Percentiles rank a stretch among this genome's conserved stretches.
phyloP scores from a whole-genome alignment of 2,329 filamentous ascomycete species.

The Pyrenophora graminea region DNA sequence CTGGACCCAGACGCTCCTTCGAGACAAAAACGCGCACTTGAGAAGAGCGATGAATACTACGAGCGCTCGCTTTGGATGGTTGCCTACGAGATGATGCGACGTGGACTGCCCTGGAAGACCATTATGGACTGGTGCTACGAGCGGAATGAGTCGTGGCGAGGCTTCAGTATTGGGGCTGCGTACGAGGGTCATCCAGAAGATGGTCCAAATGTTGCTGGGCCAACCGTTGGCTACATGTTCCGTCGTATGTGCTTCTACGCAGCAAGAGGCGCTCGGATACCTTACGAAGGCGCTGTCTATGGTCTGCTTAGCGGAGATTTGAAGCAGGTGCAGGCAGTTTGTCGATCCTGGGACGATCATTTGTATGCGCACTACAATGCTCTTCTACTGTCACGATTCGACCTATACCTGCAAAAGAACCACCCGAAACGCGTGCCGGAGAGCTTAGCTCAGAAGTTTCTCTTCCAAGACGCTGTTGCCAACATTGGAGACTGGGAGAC shows the following conservation, averaged over 20 bases:
- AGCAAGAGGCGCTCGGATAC: constrained; percentile 69
- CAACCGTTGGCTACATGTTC: constrained; percentile 62
- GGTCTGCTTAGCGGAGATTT: constrained; percentile 87
- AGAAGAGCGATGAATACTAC: constrained; percentile 83
- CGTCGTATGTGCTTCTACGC: constrained; percentile 77
- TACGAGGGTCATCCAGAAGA: constrained; percentile 54
- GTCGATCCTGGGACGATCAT: constrained; percentile 81
- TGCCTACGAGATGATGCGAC: constrained; percentile 90
- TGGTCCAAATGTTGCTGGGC: constrained; percentile 44
- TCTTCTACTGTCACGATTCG: constrained; percentile 79
- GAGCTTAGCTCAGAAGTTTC: constrained; percentile 62
- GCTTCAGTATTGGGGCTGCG: constrained; percentile 76
- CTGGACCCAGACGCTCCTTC: constrained; percentile 89
- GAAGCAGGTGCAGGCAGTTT: constrained; percentile 74
- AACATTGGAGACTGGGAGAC: constrained; percentile 62
- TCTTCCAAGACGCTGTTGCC: constrained; percentile 67
- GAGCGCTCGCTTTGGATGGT: constrained; percentile 90
- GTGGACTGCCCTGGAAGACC: constrained; percentile 73
- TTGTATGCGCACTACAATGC: constrained; percentile 88
- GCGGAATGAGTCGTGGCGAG: constrained; percentile 86
- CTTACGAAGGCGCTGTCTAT: constrained; percentile 88
- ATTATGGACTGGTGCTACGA: constrained; percentile 87
- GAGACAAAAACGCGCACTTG: constrained; percentile 75
- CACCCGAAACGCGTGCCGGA: constrained; percentile 58
- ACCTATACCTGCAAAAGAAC: constrained; percentile 66